Evolutionary conservation across 805 yeast species (phyloP), one percentile per base, ranked within the genome.

Genomic region (Candida dajiaensis): DNA sequence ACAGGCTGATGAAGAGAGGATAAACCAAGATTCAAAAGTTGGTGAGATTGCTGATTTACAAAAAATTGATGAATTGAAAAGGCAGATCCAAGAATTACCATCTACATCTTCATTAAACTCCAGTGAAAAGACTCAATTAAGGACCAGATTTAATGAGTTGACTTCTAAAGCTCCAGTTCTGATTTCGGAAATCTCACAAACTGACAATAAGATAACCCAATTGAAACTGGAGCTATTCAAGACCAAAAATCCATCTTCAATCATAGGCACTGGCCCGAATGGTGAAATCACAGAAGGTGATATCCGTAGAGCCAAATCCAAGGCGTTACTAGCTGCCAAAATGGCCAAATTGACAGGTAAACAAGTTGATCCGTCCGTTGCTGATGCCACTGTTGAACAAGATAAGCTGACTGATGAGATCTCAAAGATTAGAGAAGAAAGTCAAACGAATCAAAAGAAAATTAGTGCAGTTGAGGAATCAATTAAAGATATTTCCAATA

Each of bases 321-420:
- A 85, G 60, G 90, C 90, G 36, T 67, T 81, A 48, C 71, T 94
- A 54, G 81, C 82, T 51, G 84, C 89, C 31, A 77, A 95, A 51
- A 89, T 92, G 95, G 95, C 96, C 20, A 88, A 92, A 13, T 73
- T 92, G 55, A 90, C 97, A 0, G 97, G 97, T 1, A 84, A 81
- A 57, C 71, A 79, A 13, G 65, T 76, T 7, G 72, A 75, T 20
- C 58, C 61, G 4, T 53, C 44, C 15, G 38, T 56, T 35, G 68
- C 68, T 22, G 64, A 66, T 38, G 72, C 71, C 22, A 64, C 57
- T 13, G 62, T 56, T 2, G 69, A 66, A 40, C 66, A 66, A 42
- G 50, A 54, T 18, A 57, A 53, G 44, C 69, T 84, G 50, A 74
- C 72, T 46, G 76, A 73, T 50, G 83, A 79, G 44, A 64, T 73